A percentile compares a stretch with the other conserved stretches of the same genome.
phyloP scores from a whole-genome alignment of 129 eudicot genomes.

The Escallonia rubra region DNA sequence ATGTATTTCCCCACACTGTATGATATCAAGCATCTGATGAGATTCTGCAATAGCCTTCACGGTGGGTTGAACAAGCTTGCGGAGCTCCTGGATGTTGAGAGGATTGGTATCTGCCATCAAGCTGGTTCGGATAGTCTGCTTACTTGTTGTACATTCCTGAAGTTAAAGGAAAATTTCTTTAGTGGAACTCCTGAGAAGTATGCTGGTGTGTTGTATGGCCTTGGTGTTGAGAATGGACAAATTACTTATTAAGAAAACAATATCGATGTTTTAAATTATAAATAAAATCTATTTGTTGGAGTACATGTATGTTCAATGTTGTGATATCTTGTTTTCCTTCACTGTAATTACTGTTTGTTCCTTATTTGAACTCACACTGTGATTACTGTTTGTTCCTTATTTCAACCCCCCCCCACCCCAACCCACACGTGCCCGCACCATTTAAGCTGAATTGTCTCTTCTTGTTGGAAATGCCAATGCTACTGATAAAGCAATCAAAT shows the following conservation, averaged over 20 bases:
- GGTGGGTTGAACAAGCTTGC: slow-evolving; percentile 93
- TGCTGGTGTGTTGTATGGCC: slow-evolving; percentile 88
- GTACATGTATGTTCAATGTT: no score
- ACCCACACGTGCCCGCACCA: no score
- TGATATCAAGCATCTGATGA: slow-evolving; percentile 92
- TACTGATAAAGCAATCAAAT: no score
- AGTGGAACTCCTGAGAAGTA: slow-evolving; percentile 73
- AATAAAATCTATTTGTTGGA: no score
- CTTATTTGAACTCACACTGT: no score
- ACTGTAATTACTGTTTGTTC: no score
- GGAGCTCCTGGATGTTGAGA: slow-evolving; percentile 76
- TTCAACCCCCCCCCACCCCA: no score
- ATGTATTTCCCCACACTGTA: slow-evolving; percentile 68
- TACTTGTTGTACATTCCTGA: slow-evolving; percentile 71
- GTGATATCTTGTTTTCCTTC: no score
- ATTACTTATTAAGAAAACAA: slow-evolving; percentile 3
- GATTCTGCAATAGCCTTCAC: slow-evolving; percentile 80
- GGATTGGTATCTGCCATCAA: slow-evolving; percentile 83
- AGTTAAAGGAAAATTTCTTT: slow-evolving; percentile 77
- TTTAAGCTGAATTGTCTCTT: no score
- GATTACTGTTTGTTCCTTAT: no score
- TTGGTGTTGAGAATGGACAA: slow-evolving; percentile 72
- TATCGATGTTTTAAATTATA: neutral
- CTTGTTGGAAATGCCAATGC: no score
- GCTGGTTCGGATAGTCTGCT: slow-evolving; percentile 97